These are phyloP conservation scores for Trichoderma erinaceum DNA, from an alignment of 495 filamentous ascomycete genomes.

Conservation along the genomic window DNA sequence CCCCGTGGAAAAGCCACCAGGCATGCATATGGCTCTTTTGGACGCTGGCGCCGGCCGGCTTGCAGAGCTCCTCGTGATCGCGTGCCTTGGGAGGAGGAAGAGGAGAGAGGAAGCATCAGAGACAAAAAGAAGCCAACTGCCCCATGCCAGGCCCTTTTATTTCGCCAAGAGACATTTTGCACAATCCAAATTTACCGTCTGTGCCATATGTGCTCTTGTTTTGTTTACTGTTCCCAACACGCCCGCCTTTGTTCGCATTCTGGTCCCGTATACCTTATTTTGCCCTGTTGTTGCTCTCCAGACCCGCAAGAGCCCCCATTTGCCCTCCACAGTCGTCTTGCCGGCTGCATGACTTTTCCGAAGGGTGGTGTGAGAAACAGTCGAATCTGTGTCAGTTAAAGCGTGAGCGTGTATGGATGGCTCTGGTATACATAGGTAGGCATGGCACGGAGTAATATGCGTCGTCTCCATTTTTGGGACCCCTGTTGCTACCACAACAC, in stretches of 20 bases:
- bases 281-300: not conserved
- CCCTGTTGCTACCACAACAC: conserved; percentile 12
- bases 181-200: too few species aligned
- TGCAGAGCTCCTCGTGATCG: conserved; percentile 9
- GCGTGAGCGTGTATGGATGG: not conserved
- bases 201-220: too few species aligned
- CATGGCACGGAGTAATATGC: too few species aligned
- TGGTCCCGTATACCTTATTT: too few species aligned
- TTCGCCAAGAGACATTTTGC: too few species aligned
- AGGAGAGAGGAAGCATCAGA: not conserved
- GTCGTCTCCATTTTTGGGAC: not conserved
- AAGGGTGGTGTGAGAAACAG: not conserved
- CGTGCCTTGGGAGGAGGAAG: not conserved
- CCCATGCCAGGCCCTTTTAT: too few species aligned
- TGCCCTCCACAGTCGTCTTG: not conserved
- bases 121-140: not conserved
- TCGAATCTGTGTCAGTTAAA: not conserved
- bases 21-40: not conserved
- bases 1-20: too few species aligned
- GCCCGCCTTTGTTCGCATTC: too few species aligned
- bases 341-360: not conserved
- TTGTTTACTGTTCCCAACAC: too few species aligned
- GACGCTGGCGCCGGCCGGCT: not conserved
- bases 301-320: not conserved
- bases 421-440: too few species aligned